phyloP scores from a whole-genome alignment of 2,329 filamentous ascomycete species.

The Colletotrichum sublineola region DNA sequence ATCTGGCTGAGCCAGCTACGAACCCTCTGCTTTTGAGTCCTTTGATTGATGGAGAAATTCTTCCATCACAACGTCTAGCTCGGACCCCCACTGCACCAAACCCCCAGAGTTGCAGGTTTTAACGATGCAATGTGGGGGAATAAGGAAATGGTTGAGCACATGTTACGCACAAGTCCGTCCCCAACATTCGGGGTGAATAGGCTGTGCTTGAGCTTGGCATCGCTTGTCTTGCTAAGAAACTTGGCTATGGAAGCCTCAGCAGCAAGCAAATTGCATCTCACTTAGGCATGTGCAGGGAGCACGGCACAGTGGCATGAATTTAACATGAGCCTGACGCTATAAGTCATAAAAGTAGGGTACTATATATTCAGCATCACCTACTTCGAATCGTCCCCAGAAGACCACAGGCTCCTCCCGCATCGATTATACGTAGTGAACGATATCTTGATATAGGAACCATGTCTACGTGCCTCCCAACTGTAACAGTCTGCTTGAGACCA shows the following conservation, averaged over 20 bases:
- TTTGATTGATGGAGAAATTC: conserved; percentile 52
- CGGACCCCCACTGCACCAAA: conserved; percentile 19
- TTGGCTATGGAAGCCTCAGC: neutral
- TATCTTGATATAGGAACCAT: neutral
- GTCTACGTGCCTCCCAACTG: neutral
- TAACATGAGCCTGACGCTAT: neutral
- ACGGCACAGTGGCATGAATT: neutral
- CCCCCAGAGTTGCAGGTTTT: neutral
- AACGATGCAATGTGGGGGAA: neutral
- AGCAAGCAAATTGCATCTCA: neutral
- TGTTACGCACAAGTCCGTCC: neutral
- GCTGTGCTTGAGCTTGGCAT: conserved; percentile 7
- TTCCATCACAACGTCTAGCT: conserved; percentile 19
- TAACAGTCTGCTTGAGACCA: neutral
- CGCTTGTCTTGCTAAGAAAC: neutral
- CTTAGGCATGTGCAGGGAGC: neutral
- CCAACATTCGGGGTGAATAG: conserved; percentile 10
- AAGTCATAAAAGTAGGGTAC: neutral
- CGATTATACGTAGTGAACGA: neutral
- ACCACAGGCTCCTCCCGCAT: neutral
- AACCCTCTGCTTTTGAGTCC: conserved; percentile 14
- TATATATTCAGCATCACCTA: neutral
- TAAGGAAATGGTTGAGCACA: neutral
- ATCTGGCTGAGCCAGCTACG: conserved; percentile 30
- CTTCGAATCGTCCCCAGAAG: neutral